phyloP scores from a whole-genome alignment of 768 basidiomycete species.

The Clathrus columnatus region DNA sequence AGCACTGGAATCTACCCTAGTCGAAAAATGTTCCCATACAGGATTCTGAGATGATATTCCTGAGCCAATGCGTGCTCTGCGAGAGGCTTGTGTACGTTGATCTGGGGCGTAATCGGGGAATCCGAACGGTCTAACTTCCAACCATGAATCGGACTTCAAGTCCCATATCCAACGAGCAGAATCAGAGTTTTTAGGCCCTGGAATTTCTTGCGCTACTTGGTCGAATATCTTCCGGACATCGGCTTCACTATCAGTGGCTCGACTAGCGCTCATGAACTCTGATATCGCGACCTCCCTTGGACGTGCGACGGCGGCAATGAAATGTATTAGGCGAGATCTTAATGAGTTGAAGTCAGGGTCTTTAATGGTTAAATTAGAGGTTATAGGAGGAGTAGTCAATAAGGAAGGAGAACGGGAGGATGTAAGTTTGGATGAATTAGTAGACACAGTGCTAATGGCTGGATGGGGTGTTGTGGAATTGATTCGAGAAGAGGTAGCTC shows the following conservation, averaged over 20 bases:
- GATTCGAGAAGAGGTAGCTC: conserved; percentile 9
- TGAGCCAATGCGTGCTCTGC: conserved; percentile 40
- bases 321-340: conserved; percentile 9
- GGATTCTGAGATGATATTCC: conserved; percentile 53
- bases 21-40: conserved; percentile 48
- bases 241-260: neutral
- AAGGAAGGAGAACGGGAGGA: conserved; percentile 18
- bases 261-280: neutral
- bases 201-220: conserved; percentile 1
- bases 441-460: conserved; percentile 24
- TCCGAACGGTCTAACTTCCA: conserved; percentile 61
- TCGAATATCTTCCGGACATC: conserved; percentile 1
- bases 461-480: conserved; percentile 20
- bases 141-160: conserved; percentile 52
- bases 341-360: conserved; percentile 1
- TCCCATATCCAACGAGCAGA: conserved; percentile 33
- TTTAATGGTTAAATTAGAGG: conserved; percentile 16
- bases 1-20: conserved; percentile 16
- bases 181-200: neutral
- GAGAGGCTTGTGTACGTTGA: conserved; percentile 42
- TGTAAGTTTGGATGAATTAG: conserved; percentile 18
- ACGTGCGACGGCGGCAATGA: conserved; percentile 1
- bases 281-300: conserved; percentile 2
- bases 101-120: conserved; percentile 42
- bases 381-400: conserved; percentile 10